A percentile compares a stretch with the other conserved stretches of the same genome.
Conservation (phyloP, 257 asterid species). For the Nicotiana obtusifolia region DNA sequence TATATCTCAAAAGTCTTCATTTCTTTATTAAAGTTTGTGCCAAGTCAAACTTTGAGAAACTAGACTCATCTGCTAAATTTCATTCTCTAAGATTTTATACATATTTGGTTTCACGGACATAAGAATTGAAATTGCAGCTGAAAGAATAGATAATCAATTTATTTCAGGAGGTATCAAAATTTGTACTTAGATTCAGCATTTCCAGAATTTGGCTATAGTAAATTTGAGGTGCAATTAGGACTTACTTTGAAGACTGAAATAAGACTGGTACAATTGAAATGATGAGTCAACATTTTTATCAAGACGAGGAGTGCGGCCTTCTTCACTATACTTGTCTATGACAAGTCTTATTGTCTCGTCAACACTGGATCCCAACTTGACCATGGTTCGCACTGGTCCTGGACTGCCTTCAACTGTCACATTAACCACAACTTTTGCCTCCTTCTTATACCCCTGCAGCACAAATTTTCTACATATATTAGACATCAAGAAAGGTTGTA, state of each 20-base stretch:
- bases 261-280: slow-evolving; percentile 49
- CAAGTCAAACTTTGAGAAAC: too few relatives aligned
- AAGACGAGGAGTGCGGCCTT: slow-evolving; percentile 64
- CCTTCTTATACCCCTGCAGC: slow-evolving; percentile 42
- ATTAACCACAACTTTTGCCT: slow-evolving; percentile 63
- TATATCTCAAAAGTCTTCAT: too few relatives aligned
- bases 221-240: not conserved
- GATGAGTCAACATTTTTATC: slow-evolving; percentile 38
- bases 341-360: slow-evolving; percentile 55
- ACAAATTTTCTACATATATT: not conserved
- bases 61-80: too few relatives aligned
- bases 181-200: too few relatives aligned
- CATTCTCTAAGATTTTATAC: too few relatives aligned
- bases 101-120: not conserved
- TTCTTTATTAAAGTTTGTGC: too few relatives aligned
- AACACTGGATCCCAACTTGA: slow-evolving; percentile 60
- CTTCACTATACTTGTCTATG: slow-evolving; percentile 40
- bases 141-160: too few relatives aligned
- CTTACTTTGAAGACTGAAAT: slow-evolving; percentile 73
- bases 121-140: not conserved
- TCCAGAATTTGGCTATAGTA: too few relatives aligned
- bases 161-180: too few relatives aligned
- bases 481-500: not conserved
- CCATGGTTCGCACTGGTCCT: slow-evolving; percentile 63
- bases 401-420: slow-evolving; percentile 79